These are phyloP conservation scores for Yamagishiella unicocca DNA, from an alignment of 139 green algal genomes.

Conservation along the genomic window DNA sequence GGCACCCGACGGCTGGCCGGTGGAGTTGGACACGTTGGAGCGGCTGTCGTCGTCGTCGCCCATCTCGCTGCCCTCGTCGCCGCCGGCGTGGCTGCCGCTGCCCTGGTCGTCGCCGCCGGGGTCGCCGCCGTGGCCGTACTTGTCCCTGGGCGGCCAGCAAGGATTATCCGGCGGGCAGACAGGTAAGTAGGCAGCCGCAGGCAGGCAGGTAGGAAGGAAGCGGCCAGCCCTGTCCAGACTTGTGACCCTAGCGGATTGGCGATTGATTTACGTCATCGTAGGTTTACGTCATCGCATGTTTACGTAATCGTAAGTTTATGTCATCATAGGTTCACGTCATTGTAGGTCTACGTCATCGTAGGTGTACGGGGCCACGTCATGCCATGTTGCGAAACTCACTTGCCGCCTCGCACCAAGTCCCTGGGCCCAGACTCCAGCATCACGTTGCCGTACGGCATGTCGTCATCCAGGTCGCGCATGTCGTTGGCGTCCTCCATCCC, in stretches of 20 bases:
- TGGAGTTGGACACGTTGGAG: neutral
- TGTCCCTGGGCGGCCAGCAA: conserved; percentile 28
- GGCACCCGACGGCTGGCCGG: neutral
- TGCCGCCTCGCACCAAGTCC: neutral
- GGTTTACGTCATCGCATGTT: too few relatives aligned
- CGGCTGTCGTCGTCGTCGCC: conserved; percentile 13
- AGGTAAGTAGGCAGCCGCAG: too few relatives aligned
- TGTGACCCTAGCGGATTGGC: too few relatives aligned
- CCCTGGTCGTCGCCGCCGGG: neutral
- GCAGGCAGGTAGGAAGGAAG: too few relatives aligned
- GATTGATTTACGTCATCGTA: too few relatives aligned
- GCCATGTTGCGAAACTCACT: neutral
- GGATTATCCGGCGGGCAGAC: too few relatives aligned
- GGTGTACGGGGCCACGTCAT: too few relatives aligned
- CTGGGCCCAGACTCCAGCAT: neutral
- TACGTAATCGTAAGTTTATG: too few relatives aligned
- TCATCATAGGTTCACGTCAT: too few relatives aligned
- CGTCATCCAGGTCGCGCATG: neutral
- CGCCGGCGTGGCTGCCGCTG: conserved; percentile 1
- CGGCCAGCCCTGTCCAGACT: too few relatives aligned
- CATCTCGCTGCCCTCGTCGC: neutral
- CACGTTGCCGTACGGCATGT: neutral
- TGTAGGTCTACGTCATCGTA: too few relatives aligned
- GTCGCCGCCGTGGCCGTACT: neutral
- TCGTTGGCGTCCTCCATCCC: conserved; percentile 9